These are phyloP conservation scores for Akanthomyces lecanii DNA, from an alignment of 2,329 filamentous ascomycete species.

Conservation along the genomic window DNA sequence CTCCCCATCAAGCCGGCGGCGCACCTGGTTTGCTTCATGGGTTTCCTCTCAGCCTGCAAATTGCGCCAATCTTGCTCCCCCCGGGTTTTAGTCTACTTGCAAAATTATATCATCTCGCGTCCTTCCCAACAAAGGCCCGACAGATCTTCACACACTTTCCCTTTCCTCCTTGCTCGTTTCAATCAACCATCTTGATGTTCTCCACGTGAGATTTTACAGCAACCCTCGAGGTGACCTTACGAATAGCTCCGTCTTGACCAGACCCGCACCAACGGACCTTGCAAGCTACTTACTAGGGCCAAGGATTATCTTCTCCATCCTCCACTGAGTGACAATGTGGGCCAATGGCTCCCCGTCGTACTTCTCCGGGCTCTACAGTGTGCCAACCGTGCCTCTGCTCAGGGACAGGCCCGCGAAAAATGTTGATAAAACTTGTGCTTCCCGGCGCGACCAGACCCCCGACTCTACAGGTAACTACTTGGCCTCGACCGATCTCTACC, in stretches of 20 bases:
- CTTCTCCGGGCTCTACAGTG: conserved; percentile 11
- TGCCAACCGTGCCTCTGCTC: conserved; percentile 12
- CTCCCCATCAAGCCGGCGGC: conserved; percentile 2
- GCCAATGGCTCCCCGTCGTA: conserved; percentile 14
- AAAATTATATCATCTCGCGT: conserved; percentile 13
- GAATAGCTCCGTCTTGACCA: conserved; percentile 13
- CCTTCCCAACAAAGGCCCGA: neutral
- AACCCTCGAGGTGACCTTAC: conserved; percentile 4
- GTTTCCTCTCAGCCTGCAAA: conserved; percentile 16
- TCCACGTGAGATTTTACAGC: neutral
- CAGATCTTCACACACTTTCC: conserved; percentile 13
- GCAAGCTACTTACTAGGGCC: conserved; percentile 6
- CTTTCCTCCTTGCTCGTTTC: neutral
- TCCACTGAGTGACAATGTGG: conserved; percentile 18
- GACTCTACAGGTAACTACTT: neutral
- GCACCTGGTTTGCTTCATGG: conserved; percentile 12
- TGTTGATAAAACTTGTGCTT: conserved; percentile 9
- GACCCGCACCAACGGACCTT: conserved; percentile 15
- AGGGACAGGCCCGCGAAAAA: conserved; percentile 14
- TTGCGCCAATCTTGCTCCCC: conserved; percentile 16
- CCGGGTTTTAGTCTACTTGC: conserved; percentile 9
- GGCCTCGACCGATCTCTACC: conserved; percentile 43
- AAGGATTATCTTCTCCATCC: conserved; percentile 14
- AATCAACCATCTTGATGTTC: neutral
- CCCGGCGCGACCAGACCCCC: conserved; percentile 19